These are phyloP conservation scores for Candida maris DNA, from an alignment of 805 yeast species.

Conservation along the genomic window DNA sequence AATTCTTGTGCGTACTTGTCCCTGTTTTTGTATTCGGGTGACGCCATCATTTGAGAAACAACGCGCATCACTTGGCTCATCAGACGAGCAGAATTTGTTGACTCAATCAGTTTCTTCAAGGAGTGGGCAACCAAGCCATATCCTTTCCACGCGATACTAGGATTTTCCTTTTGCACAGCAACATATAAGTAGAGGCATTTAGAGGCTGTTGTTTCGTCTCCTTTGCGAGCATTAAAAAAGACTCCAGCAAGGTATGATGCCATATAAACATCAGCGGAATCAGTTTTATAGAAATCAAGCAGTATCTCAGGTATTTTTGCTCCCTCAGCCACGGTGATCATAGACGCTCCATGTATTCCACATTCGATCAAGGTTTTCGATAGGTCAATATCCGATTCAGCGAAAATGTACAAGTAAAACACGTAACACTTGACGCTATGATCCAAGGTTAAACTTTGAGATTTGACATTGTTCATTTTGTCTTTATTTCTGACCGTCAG, in stretches of 20 bases:
- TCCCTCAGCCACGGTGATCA: constrained; percentile 30
- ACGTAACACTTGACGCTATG: constrained; percentile 30
- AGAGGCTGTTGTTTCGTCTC: constrained; percentile 21
- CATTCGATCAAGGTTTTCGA: constrained; percentile 29
- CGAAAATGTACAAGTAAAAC: constrained; percentile 30
- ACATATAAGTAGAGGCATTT: constrained; percentile 24
- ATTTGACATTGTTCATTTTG: constrained; percentile 12
- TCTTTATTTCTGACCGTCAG: constrained; percentile 42
- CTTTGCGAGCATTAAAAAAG: constrained; percentile 20
- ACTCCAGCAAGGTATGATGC: constrained; percentile 13
- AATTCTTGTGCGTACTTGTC: constrained; percentile 20
- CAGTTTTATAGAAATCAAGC: constrained; percentile 6
- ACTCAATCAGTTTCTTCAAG: constrained; percentile 21
- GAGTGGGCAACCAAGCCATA: constrained; percentile 16
- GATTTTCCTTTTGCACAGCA: constrained; percentile 9
- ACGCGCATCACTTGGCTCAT: constrained; percentile 24
- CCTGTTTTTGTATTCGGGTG: constrained; percentile 29
- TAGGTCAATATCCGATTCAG: constrained; percentile 36
- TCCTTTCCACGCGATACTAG: constrained; percentile 17
- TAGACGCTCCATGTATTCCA: constrained; percentile 32
- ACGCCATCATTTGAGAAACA: constrained; percentile 25
- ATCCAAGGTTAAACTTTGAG: constrained; percentile 11
- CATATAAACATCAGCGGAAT: constrained; percentile 12
- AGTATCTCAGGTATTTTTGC: constrained; percentile 36
- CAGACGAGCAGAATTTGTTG: constrained; percentile 21